phyloP scores from a whole-genome alignment of 2,329 filamentous ascomycete species.

The Pyricularia sp. region DNA sequence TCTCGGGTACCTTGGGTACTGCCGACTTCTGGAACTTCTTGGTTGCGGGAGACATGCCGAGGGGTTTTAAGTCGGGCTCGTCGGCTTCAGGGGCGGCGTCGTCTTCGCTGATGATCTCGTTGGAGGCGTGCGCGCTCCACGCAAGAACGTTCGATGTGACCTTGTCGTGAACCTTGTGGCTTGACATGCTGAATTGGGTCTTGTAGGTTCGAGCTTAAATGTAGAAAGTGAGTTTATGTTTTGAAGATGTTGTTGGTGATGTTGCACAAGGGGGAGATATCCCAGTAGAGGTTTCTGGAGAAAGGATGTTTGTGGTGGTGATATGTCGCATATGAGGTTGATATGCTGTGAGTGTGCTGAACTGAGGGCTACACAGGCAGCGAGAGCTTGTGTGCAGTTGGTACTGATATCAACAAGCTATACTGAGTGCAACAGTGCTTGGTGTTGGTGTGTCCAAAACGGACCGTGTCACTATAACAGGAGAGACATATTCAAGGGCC shows the following conservation, averaged over 20 bases:
- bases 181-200: not conserved
- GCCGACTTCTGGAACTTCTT: constrained; percentile 37
- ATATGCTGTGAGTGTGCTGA: not conserved
- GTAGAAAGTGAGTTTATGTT: not conserved
- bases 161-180: not conserved
- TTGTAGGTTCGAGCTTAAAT: not conserved
- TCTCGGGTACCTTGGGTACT: constrained; percentile 39
- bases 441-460: constrained; percentile 28
- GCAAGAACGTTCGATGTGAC: constrained; percentile 32
- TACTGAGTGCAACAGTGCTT: constrained; percentile 2
- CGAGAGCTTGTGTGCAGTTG: not conserved
- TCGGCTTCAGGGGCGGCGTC: constrained; percentile 71
- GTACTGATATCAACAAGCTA: not conserved
- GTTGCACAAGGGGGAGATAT: not conserved
- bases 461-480: constrained; percentile 29
- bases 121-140: constrained; percentile 33
- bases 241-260: not conserved
- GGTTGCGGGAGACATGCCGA: constrained; percentile 14
- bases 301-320: not conserved
- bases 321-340: not conserved
- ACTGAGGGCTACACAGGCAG: not conserved
- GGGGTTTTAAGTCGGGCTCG: constrained; percentile 59
- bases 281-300: not conserved
- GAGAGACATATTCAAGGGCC: constrained; percentile 16
- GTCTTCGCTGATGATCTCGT: constrained; percentile 27